Evolutionary conservation across 192 early-diverging fungal genomes (phyloP), one percentile per base, ranked within the genome.

Genomic region (Linnemannia zychae): DNA sequence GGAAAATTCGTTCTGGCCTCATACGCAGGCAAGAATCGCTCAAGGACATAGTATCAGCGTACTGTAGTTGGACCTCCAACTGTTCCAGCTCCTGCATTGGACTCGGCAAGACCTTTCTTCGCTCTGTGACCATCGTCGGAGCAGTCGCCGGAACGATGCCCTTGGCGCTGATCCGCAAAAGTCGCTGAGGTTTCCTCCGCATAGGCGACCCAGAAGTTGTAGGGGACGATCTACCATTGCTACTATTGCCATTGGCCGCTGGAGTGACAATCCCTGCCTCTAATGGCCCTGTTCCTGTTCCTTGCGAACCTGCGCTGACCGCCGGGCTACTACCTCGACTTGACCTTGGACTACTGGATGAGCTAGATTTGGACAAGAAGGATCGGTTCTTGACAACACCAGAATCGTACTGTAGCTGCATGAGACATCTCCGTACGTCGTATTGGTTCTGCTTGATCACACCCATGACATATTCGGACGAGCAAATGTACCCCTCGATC

Each of bases 371-470:
- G 22, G 73, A 71, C 31, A 72, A 17, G 6, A 34, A 22, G 0
- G 74, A 74, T 36, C 50, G 74, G 57, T 15, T 79, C 13, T 71
- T 68, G 6, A 71, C 49, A 47, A 85, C 28, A 34, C 83, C 83
- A 5, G 83, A 67, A 4, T 85, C 83, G 33, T 85, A 85, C 65
- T 85, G 83, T 0, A 85, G 70, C 38, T 85, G 83, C 83, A 85
- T 85, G 6, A 85, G n/a, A 53, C 77, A 85, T 7, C 48, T 79
- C 9, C 83, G 50, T 1, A 79, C 74, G 48, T 85, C 83, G 53
- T 85, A 65, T 47, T 40, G 77, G 15, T 71, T 71, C 34, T 75
- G 57, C 60, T 67, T 69, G 40, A 85, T 85, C 20, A 85, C 7
- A 0, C 73, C 52, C 17, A 75, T 37, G 17, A 85, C 33, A 37